These are phyloP conservation scores for Tanacetum coccineum DNA, from an alignment of 129 eudicot species.

Conservation along the genomic window DNA sequence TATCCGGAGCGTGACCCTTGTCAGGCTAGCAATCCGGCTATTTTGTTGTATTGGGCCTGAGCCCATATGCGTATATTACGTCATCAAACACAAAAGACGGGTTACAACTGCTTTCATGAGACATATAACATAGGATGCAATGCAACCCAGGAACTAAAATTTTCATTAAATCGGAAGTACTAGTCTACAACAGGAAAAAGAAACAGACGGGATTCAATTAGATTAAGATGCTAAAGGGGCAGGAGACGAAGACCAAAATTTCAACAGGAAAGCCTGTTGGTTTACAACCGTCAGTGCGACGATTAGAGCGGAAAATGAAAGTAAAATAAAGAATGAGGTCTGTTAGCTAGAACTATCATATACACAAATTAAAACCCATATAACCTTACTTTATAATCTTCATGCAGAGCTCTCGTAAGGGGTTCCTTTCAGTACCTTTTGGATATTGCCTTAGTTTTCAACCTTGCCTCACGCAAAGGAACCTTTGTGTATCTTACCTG, in stretches of 20 bases:
- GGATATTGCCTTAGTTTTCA: slow-evolving; percentile 67
- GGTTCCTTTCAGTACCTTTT: slow-evolving; percentile 61
- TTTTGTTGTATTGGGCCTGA: too few relatives aligned
- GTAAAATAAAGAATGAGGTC: slow-evolving; percentile 40
- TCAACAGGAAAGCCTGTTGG: slow-evolving; percentile 39
- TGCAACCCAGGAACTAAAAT: slow-evolving; percentile 5
- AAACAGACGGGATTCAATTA: slow-evolving; percentile 13
- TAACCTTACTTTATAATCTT: slow-evolving; percentile 30
- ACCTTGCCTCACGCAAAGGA: slow-evolving; percentile 67
- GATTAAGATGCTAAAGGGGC: slow-evolving; percentile 17
- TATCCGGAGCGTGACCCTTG: too few relatives aligned
- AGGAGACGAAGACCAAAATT: slow-evolving; percentile 42
- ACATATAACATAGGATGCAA: neutral
- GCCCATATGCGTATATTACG: too few relatives aligned
- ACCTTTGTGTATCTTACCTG: slow-evolving; percentile 87
- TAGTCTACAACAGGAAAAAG: slow-evolving; percentile 16
- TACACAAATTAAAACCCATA: slow-evolving; percentile 26
- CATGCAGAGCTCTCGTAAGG: slow-evolving; percentile 55
- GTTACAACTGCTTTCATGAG: too few relatives aligned
- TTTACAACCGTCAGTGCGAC: slow-evolving; percentile 16
- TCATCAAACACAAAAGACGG: too few relatives aligned
- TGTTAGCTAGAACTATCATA: slow-evolving; percentile 30
- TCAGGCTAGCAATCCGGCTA: too few relatives aligned
- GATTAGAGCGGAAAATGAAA: neutral
- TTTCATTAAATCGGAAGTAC: slow-evolving; percentile 6